Evolutionary conservation across 768 basidiomycete species (phyloP).

Genomic region (Amanita inopinata): DNA sequence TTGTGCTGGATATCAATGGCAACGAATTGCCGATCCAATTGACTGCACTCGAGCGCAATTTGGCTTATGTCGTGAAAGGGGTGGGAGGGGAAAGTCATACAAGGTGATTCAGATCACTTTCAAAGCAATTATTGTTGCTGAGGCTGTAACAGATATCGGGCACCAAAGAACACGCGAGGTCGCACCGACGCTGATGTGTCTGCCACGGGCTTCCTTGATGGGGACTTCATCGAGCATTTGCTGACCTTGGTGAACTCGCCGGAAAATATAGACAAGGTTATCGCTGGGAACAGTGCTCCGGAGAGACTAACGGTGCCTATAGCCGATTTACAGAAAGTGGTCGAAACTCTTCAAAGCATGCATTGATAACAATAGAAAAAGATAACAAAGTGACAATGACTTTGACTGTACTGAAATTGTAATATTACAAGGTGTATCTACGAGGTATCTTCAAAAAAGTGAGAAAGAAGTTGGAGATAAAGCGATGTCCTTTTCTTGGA

Average conservation of each 20-base stretch:
- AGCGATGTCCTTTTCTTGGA: no score
- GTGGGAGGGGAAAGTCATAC: conserved; percentile 53
- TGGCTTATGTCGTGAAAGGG: conserved; percentile 42
- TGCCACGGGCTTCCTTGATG: conserved; percentile 78
- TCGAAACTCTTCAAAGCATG: conserved; percentile 46
- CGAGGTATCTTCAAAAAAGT: neutral
- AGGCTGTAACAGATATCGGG: conserved; percentile 7
- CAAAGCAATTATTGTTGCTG: no score
- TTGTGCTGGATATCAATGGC: conserved; percentile 52
- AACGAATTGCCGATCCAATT: conserved; percentile 44
- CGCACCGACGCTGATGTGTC: conserved; percentile 46
- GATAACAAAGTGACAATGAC: conserved; percentile 6
- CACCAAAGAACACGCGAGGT: conserved; percentile 50
- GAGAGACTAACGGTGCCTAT: conserved; percentile 43
- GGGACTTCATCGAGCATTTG: conserved; percentile 73
- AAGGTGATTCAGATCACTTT: conserved; percentile 39
- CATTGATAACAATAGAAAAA: conserved; percentile 32
- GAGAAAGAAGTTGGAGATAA: neutral
- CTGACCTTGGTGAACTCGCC: conserved; percentile 31
- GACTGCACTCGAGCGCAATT: conserved; percentile 66
- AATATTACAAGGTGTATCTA: conserved; percentile 7
- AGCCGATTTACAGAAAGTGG: conserved; percentile 31
- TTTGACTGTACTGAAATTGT: conserved; percentile 5
- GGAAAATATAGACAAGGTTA: conserved; percentile 37
- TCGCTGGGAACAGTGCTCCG: conserved; percentile 46